Conservation (phyloP, 2,329 filamentous ascomycete species). For the Ceratocystis eucalypticola region DNA sequence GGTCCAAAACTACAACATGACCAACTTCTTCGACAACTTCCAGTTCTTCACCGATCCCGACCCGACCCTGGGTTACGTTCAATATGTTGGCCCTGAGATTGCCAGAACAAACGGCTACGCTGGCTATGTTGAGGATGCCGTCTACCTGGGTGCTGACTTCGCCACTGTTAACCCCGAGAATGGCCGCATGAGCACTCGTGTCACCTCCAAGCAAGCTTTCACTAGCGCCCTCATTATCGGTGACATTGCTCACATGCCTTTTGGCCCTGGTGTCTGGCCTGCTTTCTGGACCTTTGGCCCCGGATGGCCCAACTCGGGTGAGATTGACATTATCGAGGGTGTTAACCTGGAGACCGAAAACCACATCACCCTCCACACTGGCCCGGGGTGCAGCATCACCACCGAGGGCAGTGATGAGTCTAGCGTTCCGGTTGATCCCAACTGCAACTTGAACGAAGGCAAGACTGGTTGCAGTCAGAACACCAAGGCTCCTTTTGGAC, state of each 20-base stretch:
- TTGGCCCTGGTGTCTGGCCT: slow-evolving; percentile 57
- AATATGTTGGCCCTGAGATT: slow-evolving; percentile 46
- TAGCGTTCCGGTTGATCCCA: slow-evolving; percentile 32
- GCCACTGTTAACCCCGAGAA: slow-evolving; percentile 38
- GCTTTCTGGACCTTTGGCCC: slow-evolving; percentile 57
- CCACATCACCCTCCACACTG: slow-evolving; percentile 55
- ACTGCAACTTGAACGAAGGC: slow-evolving; percentile 45
- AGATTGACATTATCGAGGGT: slow-evolving; percentile 72
- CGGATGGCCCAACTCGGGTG: slow-evolving; percentile 56
- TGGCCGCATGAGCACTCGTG: slow-evolving; percentile 57
- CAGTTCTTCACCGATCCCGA: slow-evolving; percentile 46
- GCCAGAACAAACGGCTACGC: slow-evolving; percentile 48
- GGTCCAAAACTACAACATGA: slow-evolving; percentile 35
- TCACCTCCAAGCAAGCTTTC: slow-evolving; percentile 54
- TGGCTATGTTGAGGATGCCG: slow-evolving; percentile 37
- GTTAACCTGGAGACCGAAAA: slow-evolving; percentile 50
- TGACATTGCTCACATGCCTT: slow-evolving; percentile 66
- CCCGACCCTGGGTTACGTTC: slow-evolving; percentile 62
- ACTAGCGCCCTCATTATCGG: slow-evolving; percentile 56
- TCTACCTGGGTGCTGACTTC: slow-evolving; percentile 60
- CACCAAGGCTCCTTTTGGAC: slow-evolving; percentile 44
- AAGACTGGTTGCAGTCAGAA: slow-evolving; percentile 47
- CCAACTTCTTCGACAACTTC: slow-evolving; percentile 44
- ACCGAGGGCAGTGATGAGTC: slow-evolving; percentile 36
- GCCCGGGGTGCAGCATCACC: slow-evolving; percentile 44